These are phyloP conservation scores for Aristolochia fimbriata DNA, from an alignment of 164 flowering plant species.

Conservation along the genomic window DNA sequence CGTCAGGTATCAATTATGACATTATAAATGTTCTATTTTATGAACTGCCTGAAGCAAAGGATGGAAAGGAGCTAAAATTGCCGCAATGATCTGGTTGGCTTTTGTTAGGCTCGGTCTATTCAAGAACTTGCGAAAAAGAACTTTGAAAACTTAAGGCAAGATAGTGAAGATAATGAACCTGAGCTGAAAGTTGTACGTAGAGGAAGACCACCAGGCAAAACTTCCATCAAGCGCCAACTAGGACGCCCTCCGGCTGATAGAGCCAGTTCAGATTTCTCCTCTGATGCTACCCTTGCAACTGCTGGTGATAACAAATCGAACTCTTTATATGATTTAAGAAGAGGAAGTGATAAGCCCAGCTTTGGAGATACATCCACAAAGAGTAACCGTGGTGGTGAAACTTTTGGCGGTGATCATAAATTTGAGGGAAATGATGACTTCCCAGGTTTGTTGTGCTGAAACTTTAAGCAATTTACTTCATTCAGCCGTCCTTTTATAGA, in stretches of 20 bases:
- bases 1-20: slow-evolving; percentile 51
- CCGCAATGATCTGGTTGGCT: neutral
- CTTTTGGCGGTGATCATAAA: slow-evolving; percentile 26
- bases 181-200: slow-evolving; percentile 38
- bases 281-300: slow-evolving; percentile 50
- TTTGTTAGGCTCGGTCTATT: slow-evolving; percentile 67
- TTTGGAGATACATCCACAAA: slow-evolving; percentile 24
- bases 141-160: slow-evolving; percentile 77
- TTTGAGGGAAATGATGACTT: slow-evolving; percentile 33
- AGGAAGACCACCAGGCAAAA: slow-evolving; percentile 60
- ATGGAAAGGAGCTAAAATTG: no score
- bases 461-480: neutral
- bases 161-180: slow-evolving; percentile 43
- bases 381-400: slow-evolving; percentile 21
- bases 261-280: slow-evolving; percentile 41
- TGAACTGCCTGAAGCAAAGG: no score
- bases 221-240: slow-evolving; percentile 26
- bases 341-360: slow-evolving; percentile 27
- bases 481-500: neutral
- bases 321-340: slow-evolving; percentile 23
- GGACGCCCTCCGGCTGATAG: slow-evolving; percentile 35
- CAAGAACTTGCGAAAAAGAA: slow-evolving; percentile 82
- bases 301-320: slow-evolving; percentile 31
- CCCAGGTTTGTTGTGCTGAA: slow-evolving; percentile 27
- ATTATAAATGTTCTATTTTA: neutral